These are phyloP conservation scores for Anisodus tanguticus DNA, from an alignment of 257 asterid genomes.

Conservation along the genomic window DNA sequence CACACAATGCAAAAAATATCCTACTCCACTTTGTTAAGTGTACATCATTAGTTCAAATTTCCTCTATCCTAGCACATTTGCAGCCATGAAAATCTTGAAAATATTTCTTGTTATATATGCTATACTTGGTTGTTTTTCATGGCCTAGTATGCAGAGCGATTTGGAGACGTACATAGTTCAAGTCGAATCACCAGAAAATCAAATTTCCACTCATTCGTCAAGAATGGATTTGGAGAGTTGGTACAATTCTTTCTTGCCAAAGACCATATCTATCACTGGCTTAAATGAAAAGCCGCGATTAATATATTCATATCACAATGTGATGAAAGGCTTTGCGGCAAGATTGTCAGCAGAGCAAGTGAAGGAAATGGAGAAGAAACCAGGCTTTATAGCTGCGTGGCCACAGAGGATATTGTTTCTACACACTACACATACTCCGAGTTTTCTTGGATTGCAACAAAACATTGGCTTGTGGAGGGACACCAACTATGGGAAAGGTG, in stretches of 20 bases:
- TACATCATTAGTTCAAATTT: slow-evolving; percentile 2
- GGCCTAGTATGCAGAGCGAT: slow-evolving; percentile 12
- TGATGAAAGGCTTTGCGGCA: background rate
- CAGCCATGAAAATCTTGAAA: background rate
- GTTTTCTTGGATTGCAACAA: slow-evolving; percentile 25
- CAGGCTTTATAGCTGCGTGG: background rate
- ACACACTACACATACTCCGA: slow-evolving; percentile 17
- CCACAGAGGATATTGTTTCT: background rate
- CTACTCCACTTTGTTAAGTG: background rate
- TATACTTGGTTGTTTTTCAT: background rate
- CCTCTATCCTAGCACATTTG: background rate
- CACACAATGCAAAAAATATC: background rate
- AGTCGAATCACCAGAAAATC: background rate
- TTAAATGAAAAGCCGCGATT: background rate
- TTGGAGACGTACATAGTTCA: slow-evolving; percentile 4
- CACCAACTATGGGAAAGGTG: background rate
- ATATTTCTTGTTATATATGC: background rate
- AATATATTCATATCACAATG: background rate
- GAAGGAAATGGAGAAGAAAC: slow-evolving; percentile 20
- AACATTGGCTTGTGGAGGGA: slow-evolving; percentile 3
- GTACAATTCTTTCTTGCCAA: slow-evolving; percentile 2
- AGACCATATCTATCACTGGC: background rate
- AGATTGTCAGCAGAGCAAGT: background rate
- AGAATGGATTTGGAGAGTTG: slow-evolving; percentile 2
- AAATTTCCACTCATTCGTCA: background rate